These are phyloP conservation scores for Blastobotrys americana DNA, from an alignment of 805 yeast species.

Conservation along the genomic window DNA sequence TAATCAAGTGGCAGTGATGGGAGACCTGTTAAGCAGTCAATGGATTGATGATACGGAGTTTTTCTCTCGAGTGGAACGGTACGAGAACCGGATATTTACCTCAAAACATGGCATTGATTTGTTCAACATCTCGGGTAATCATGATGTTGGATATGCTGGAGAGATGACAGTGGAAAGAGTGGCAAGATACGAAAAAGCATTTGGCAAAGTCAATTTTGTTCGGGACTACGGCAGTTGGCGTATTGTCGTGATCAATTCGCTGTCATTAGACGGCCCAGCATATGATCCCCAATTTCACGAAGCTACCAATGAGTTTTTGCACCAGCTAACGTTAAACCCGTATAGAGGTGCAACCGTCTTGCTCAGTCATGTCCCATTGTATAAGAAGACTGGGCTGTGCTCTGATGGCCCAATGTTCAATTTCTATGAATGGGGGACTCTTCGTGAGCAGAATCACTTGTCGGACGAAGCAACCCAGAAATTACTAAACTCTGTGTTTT, in stretches of 20 bases:
- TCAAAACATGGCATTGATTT: constrained; percentile 30
- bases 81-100: constrained; percentile 27
- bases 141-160: constrained; percentile 92
- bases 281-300: constrained; percentile 61
- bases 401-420: constrained; percentile 73
- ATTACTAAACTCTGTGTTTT: constrained; percentile 65
- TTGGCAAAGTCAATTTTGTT: constrained; percentile 82
- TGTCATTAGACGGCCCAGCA: constrained; percentile 87
- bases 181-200: constrained; percentile 63
- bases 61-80: constrained; percentile 68
- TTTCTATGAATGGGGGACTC: constrained; percentile 55
- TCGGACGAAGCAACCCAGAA: constrained; percentile 56
- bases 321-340: constrained; percentile 42
- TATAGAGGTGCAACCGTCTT: constrained; percentile 76
- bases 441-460: constrained; percentile 83
- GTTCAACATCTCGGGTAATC: constrained; percentile 87
- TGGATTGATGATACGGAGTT: constrained; percentile 91
- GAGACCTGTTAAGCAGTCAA: constrained; percentile 88
- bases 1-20: constrained; percentile 79
- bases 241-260: constrained; percentile 76
- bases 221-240: constrained; percentile 62
- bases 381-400: constrained; percentile 75
- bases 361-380: constrained; percentile 84
- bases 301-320: constrained; percentile 67
- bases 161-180: constrained; percentile 90